Conservation (phyloP, 106 monocot genomes). For the Dendrobium nobile region DNA sequence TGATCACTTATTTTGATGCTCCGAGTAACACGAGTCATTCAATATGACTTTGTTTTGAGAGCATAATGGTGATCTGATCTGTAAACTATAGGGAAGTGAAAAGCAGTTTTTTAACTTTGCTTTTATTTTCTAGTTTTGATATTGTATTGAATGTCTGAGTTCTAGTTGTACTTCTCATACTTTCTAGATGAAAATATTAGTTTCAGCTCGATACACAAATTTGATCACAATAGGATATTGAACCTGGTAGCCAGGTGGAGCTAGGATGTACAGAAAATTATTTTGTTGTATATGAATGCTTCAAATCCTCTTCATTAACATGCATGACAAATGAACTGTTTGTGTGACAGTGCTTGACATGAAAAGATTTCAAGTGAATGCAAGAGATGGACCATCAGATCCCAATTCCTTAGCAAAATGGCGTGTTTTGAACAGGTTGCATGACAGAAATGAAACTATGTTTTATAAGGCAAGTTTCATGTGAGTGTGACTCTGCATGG, state of each 20-base stretch:
- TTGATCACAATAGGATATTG: background rate
- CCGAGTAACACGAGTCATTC: background rate
- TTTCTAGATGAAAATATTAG: background rate
- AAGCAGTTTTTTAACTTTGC: background rate
- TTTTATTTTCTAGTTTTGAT: background rate
- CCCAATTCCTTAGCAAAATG: constrained; percentile 84
- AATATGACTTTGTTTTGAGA: background rate
- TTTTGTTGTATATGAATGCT: background rate
- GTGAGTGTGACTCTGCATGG: background rate
- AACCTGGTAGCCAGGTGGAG: background rate
- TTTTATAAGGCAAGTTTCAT: constrained; percentile 64
- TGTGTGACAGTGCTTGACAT: constrained; percentile 72
- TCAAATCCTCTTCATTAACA: background rate
- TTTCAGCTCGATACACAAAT: background rate
- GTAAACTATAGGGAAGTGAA: background rate
- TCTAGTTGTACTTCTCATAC: background rate
- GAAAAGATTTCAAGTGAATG: constrained; percentile 70
- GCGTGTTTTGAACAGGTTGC: constrained; percentile 94
- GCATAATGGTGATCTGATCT: background rate
- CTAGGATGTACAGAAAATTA: background rate
- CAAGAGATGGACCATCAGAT: constrained; percentile 79
- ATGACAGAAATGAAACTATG: constrained; percentile 97
- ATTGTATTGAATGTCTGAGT: background rate
- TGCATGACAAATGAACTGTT: constrained; percentile 7
- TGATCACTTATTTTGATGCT: background rate